Evolutionary conservation across 495 filamentous ascomycete genomes (phyloP), one percentile per base, ranked within the genome.

Genomic region (Cercophora scortea): DNA sequence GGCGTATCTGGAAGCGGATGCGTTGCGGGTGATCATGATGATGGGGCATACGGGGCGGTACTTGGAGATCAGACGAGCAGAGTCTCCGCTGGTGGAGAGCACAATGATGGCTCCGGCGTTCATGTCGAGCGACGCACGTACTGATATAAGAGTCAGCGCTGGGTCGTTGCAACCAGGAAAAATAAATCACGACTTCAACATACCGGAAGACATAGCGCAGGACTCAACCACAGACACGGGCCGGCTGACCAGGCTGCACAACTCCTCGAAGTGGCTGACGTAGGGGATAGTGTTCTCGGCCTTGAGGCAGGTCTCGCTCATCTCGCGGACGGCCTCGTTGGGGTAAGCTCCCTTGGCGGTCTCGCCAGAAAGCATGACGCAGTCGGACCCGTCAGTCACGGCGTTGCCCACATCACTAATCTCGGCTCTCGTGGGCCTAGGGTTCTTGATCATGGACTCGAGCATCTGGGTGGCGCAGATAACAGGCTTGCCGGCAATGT

Each of bases 371-470:
- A 98, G 62, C 93, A 98, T 98, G 72, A 98, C 93, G 77, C 93
- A 98, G 78, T 98, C 93, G 40, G 92, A 90, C 64, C 93, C 93
- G 62, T 98, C 93, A 36, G 95, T 85, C 50, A 98, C 91, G 51
- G 93, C 93, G 69, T 98, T 98, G 61, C 92, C 93, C 56, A 98
- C 93, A 69, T 98, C 93, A 59, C 88, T 94, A 64, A 98, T 94
- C 77, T 98, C 93, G 51, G 92, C 93, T 71, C 93, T 87, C 45
- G 93, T 98, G 36, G 93, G 93, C 51, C 93, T 89, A 55, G 93
- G 93, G 75, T 98, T 98, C 79, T 95, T 93, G 71, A 95, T 97
- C 93, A 98, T 98, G 60, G 89, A 95, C 81, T 98, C 93, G 55
- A 98, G 79, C 74, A 78, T 78, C 60, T 78, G 74, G 8, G 74